Evolutionary conservation across 805 yeast genomes (phyloP), one percentile per base, ranked within the genome.

Genomic region (Kodamaea lidongshanica): DNA sequence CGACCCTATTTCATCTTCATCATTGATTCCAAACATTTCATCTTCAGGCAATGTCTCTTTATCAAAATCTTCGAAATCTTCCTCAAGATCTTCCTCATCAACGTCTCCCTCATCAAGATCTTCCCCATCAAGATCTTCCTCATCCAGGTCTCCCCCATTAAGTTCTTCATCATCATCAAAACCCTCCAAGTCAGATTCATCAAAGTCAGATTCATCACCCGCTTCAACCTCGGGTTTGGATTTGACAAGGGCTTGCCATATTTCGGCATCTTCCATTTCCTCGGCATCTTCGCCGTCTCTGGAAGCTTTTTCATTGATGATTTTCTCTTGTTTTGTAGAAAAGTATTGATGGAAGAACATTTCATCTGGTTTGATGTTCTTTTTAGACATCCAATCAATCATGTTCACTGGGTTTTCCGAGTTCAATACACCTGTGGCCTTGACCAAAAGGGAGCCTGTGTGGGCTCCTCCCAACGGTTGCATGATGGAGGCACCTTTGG

Each of bases 401-500:
- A 92, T 73, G 49, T 88, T 87, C 4, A 74, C 94, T 2, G 97
- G 95, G 9, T 70, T 51, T n/a, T 66, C 72, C 4, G 54, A 54
- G 16, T 50, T 44, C 11, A 50, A 25, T 15, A 54, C 47, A 35
- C 56, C 56, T 4, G 84, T 72, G n/a, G 85, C 74, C 46, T 66
- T 77, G 8, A 82, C 84, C 42, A 82, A 65, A 31, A 81, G 58
- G 4, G 78, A 62, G 7, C 82, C 84, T 12, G 84, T 78, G 39
- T 79, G 82, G 1, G 77, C 70, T 40, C 96, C 96, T 25, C 94
- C 87, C 41, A 92, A 67, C 29, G 98, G 97, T 66, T 92, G 98
- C 97, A 92, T 92, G 52, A 92, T 88, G 25, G 96, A 86, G 4
- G 81, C 67, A 48, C 97, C 97, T 52, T 82, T 78, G n/a, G 78